A percentile compares a stretch with the other conserved stretches of the same genome.
Evolutionary conservation across 768 basidiomycete species (phyloP).

Genomic region (Suillus weaverae): DNA sequence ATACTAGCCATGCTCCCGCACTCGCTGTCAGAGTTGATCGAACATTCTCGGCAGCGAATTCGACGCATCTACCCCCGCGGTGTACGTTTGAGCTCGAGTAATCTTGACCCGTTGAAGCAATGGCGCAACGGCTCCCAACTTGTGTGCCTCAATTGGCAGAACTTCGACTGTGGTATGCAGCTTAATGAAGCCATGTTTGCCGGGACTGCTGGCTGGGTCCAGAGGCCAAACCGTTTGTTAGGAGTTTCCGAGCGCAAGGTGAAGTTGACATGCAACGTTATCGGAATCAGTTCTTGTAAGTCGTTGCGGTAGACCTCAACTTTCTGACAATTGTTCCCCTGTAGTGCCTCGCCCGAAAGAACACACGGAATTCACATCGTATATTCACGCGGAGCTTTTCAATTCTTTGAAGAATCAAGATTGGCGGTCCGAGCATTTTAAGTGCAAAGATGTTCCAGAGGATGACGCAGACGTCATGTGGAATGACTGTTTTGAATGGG

Average conservation of each 20-base stretch:
- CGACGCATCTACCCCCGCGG: slow-evolving; percentile 61
- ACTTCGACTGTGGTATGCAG: slow-evolving; percentile 57
- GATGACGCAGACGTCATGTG: slow-evolving; percentile 42
- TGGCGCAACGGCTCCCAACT: slow-evolving; percentile 62
- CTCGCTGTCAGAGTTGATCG: slow-evolving; percentile 38
- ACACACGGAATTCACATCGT: slow-evolving; percentile 39
- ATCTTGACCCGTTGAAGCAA: slow-evolving; percentile 50
- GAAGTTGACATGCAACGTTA: slow-evolving; percentile 34
- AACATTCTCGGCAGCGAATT: slow-evolving; percentile 44
- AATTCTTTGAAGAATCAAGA: slow-evolving; percentile 39
- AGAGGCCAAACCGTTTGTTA: slow-evolving; percentile 41
- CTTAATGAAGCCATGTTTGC: slow-evolving; percentile 65
- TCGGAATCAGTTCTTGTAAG: slow-evolving; percentile 48
- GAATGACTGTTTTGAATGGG: slow-evolving; percentile 48
- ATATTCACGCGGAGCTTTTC: slow-evolving; percentile 48
- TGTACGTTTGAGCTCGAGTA: slow-evolving; percentile 54
- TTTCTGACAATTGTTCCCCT: background rate
- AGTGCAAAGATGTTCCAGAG: slow-evolving; percentile 33
- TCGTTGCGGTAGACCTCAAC: slow-evolving; percentile 9
- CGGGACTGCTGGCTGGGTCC: slow-evolving; percentile 55
- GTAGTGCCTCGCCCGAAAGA: slow-evolving; percentile 49
- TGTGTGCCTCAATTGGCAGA: slow-evolving; percentile 62
- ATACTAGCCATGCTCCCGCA: slow-evolving; percentile 42
- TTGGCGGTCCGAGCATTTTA: slow-evolving; percentile 44
- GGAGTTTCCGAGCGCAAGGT: slow-evolving; percentile 19